These are phyloP conservation scores for Lizonia empirigonia DNA, from an alignment of 2,329 filamentous ascomycete species.

Conservation along the genomic window DNA sequence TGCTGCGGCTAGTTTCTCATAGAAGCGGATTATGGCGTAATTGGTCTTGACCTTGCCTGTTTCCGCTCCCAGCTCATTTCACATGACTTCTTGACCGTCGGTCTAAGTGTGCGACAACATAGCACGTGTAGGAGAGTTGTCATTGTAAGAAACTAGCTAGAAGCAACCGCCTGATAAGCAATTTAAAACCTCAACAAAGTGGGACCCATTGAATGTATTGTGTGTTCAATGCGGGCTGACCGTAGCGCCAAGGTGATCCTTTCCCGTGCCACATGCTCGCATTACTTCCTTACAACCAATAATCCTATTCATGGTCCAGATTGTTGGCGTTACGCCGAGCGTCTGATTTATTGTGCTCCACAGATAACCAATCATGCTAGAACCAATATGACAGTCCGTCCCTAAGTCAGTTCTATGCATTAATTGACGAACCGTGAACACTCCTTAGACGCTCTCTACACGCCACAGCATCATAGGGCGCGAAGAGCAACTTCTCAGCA, in stretches of 20 bases:
- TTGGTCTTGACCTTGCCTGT: constrained; percentile 17
- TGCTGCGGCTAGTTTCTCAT: constrained; percentile 1
- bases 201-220: background rate
- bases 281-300: background rate
- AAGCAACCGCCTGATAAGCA: constrained; percentile 16
- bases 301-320: background rate
- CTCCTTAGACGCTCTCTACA: background rate
- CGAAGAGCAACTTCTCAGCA: background rate
- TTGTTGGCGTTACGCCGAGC: background rate
- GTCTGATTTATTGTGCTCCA: background rate
- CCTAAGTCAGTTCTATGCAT: background rate
- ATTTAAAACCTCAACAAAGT: background rate
- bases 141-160: constrained; percentile 19
- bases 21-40: constrained; percentile 20
- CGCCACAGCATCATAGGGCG: background rate
- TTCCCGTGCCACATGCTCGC: background rate
- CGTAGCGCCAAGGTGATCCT: background rate
- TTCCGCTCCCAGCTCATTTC: constrained; percentile 19
- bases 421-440: background rate
- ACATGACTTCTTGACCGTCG: constrained; percentile 23
- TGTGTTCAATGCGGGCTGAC: background rate
- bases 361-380: background rate
- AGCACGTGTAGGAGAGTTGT: constrained; percentile 2
- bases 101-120: constrained; percentile 29
- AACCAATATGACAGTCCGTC: background rate